Percentiles rank a stretch among this genome's conserved stretches.
These are phyloP conservation scores for Crucibulum laeve DNA, from an alignment of 768 basidiomycete species.

Conservation along the genomic window DNA sequence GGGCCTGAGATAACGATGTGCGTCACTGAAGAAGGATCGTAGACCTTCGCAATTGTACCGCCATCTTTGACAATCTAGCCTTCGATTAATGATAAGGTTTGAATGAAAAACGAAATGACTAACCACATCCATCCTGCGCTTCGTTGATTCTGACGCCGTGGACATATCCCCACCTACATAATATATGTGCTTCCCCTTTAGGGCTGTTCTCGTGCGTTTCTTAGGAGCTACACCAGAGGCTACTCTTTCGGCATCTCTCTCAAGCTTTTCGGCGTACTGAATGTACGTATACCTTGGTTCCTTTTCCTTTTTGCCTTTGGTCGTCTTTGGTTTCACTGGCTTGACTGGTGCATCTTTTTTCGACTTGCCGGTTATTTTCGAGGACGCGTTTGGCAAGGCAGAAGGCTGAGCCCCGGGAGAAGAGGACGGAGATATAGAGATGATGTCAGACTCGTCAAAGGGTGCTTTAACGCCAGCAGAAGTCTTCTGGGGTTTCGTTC, in stretches of 20 bases:
- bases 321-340: too few relatives aligned
- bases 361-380: too few relatives aligned
- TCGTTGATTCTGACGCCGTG: slow-evolving; percentile 46
- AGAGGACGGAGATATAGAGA: too few relatives aligned
- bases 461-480: too few relatives aligned
- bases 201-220: slow-evolving; percentile 24
- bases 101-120: slow-evolving; percentile 19
- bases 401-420: too few relatives aligned
- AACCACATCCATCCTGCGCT: slow-evolving; percentile 58
- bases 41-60: slow-evolving; percentile 54
- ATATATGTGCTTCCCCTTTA: slow-evolving; percentile 53
- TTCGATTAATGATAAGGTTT: slow-evolving; percentile 2
- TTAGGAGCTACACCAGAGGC: slow-evolving; percentile 5
- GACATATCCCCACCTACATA: slow-evolving; percentile 57
- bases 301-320: too few relatives aligned
- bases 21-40: slow-evolving; percentile 52
- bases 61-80: slow-evolving; percentile 60
- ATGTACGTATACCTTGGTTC: too few relatives aligned
- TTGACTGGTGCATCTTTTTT: too few relatives aligned
- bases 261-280: slow-evolving; percentile 49
- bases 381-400: too few relatives aligned
- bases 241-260: slow-evolving; percentile 20
- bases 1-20: slow-evolving; percentile 76
- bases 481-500: too few relatives aligned
- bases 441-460: too few relatives aligned